These are phyloP conservation scores for Tetrastigma voinierianum DNA, from an alignment of 164 flowering plant genomes.

Conservation along the genomic window DNA sequence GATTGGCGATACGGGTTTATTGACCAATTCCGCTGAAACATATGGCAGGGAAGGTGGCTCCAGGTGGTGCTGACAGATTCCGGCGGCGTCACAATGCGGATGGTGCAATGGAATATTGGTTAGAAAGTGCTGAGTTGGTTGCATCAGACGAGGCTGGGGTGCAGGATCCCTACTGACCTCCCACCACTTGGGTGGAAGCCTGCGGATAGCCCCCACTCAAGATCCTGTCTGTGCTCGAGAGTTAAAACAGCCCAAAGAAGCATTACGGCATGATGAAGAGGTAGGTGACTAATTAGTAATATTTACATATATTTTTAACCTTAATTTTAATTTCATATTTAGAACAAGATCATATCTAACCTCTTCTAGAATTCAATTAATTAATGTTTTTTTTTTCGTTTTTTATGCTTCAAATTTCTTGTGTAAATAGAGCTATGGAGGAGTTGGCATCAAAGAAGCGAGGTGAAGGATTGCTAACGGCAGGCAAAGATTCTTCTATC, in stretches of 20 bases:
- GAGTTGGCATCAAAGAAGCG: constrained; percentile 30
- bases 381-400: neutral
- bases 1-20: constrained; percentile 88
- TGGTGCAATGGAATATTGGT: constrained; percentile 97
- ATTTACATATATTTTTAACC: neutral
- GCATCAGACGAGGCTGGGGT: constrained; percentile 78
- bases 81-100: constrained; percentile 78
- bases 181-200: constrained; percentile 92
- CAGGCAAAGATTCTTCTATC: constrained; percentile 11
- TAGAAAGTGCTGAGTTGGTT: constrained; percentile 69
- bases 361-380: no score
- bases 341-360: no score
- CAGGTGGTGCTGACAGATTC: constrained; percentile 69
- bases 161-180: constrained; percentile 74
- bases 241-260: constrained; percentile 47
- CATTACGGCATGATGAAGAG: constrained; percentile 41
- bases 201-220: constrained; percentile 60
- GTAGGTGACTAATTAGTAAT: constrained; percentile 36
- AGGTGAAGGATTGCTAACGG: constrained; percentile 17
- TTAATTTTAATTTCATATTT: neutral
- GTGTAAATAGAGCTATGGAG: constrained; percentile 28
- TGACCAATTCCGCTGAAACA: constrained; percentile 94
- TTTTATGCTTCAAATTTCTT: neutral
- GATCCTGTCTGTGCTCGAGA: constrained; percentile 65
- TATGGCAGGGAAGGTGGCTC: constrained; percentile 77